Percentiles rank a stretch among this genome's conserved stretches.
Conservation (phyloP, 768 basidiomycete species). For the Kwoniella sp. region DNA sequence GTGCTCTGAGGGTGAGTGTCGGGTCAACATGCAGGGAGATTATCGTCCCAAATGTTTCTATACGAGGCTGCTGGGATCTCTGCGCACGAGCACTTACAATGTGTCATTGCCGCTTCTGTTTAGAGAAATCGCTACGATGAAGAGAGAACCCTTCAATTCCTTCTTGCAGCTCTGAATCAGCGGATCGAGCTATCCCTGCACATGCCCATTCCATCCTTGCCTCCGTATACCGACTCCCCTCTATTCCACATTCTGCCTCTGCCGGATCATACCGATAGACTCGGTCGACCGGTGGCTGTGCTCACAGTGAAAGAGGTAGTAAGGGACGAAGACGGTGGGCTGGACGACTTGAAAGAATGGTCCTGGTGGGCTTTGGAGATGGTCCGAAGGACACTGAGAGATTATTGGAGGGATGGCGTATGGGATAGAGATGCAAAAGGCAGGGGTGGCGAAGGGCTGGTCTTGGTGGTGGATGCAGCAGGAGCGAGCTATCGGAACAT, state of each 20-base stretch:
- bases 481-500: conserved; percentile 53
- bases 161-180: conserved; percentile 31
- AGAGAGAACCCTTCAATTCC: conserved; percentile 24
- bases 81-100: not conserved
- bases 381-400: conserved; percentile 40
- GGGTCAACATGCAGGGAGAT: not conserved
- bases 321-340: conserved; percentile 34
- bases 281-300: conserved; percentile 48
- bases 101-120: not conserved
- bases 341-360: conserved; percentile 50
- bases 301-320: conserved; percentile 43
- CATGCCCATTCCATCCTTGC: conserved; percentile 28
- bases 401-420: conserved; percentile 37
- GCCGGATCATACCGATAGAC: conserved; percentile 38
- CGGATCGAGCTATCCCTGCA: conserved; percentile 38
- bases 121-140: conserved; percentile 47
- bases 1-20: conserved; percentile 43
- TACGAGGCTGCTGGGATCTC: not conserved
- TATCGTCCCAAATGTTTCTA: not conserved
- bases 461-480: conserved; percentile 49
- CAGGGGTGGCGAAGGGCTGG: conserved; percentile 42
- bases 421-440: conserved; percentile 19
- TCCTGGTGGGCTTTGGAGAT: conserved; percentile 54
- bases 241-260: conserved; percentile 52
- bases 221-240: conserved; percentile 34